Conservation (phyloP, 176 grass and related monocot genomes). For the Ampelocalamus luodianensis region DNA sequence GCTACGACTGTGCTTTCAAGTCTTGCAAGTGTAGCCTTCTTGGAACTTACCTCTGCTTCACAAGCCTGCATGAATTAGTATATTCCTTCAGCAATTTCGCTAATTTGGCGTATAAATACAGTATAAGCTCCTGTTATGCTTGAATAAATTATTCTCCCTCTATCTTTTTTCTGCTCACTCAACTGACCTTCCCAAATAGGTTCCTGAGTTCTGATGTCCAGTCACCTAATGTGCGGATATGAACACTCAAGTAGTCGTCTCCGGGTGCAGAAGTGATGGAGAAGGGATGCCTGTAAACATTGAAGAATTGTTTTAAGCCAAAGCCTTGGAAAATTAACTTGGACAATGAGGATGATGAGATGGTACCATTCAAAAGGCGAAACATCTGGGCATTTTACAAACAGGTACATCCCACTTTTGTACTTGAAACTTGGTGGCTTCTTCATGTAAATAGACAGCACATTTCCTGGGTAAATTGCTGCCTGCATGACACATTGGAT, state of each 20-base stretch:
- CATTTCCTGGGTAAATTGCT: conserved; percentile 97
- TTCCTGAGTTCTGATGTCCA: conserved; percentile 93
- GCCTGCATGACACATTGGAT: conserved; percentile 57
- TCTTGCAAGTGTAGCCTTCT: conserved; percentile 84
- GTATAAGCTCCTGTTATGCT: not conserved
- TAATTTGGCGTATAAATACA: not conserved
- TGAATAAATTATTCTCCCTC: not conserved
- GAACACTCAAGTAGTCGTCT: conserved; percentile 89
- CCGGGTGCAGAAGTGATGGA: conserved; percentile 98
- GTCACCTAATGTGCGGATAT: conserved; percentile 94
- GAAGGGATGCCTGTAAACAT: conserved; percentile 87
- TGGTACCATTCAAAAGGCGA: conserved; percentile 94
- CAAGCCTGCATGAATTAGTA: conserved; percentile 66
- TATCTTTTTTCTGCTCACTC: not conserved
- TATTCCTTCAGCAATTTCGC: conserved; percentile 14
- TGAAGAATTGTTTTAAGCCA: conserved; percentile 12
- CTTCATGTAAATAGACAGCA: conserved; percentile 88
- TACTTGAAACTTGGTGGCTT: conserved; percentile 86
- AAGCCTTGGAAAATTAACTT: not conserved
- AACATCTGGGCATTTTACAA: conserved; percentile 95
- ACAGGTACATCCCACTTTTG: conserved; percentile 98
- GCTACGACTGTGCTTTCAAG: conserved; percentile 91
- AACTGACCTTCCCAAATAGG: conserved; percentile 82
- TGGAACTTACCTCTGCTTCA: conserved; percentile 68
- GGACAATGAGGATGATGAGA: not conserved